Conservation (phyloP, 495 filamentous ascomycete genomes). For the Pseudevernia furfuracea region DNA sequence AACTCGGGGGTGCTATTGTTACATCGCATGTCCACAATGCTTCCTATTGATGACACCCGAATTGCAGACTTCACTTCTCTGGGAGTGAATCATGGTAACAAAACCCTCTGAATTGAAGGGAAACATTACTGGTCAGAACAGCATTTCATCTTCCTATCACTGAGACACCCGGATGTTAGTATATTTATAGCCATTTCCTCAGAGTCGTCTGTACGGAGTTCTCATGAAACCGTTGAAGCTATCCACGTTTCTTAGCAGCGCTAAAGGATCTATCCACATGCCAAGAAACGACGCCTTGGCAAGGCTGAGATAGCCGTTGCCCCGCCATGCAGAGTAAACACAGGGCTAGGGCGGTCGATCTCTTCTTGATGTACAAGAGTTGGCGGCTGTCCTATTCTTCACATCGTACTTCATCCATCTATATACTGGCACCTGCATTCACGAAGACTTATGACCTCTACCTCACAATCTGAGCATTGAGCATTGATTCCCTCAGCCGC, state of each 20-base stretch:
- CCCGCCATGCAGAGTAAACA: slow-evolving; percentile 15
- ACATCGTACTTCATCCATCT: not conserved
- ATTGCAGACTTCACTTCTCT: not conserved
- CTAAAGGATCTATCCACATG: slow-evolving; percentile 13
- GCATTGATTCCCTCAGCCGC: not conserved
- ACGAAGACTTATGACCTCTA: not conserved
- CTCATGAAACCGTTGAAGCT: not conserved
- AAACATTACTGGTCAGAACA: not conserved
- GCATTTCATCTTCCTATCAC: no score
- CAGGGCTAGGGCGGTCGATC: slow-evolving; percentile 4
- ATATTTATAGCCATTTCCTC: not conserved
- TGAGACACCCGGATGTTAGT: no score
- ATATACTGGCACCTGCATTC: not conserved
- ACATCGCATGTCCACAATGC: not conserved
- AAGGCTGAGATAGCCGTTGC: slow-evolving; percentile 12
- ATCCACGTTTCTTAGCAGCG: not conserved
- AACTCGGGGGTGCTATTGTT: not conserved
- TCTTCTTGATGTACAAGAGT: slow-evolving; percentile 6
- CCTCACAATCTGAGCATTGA: not conserved
- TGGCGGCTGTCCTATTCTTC: slow-evolving; percentile 3
- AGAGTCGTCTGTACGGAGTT: not conserved
- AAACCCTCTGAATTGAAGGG: not conserved
- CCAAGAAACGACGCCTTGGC: slow-evolving; percentile 3
- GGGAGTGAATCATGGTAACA: no score
- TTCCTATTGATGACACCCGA: not conserved